Percentiles rank a stretch among this genome's conserved stretches.
phyloP scores from a whole-genome alignment of 2,329 filamentous ascomycete genomes.

The Leptographium galeiforme region DNA sequence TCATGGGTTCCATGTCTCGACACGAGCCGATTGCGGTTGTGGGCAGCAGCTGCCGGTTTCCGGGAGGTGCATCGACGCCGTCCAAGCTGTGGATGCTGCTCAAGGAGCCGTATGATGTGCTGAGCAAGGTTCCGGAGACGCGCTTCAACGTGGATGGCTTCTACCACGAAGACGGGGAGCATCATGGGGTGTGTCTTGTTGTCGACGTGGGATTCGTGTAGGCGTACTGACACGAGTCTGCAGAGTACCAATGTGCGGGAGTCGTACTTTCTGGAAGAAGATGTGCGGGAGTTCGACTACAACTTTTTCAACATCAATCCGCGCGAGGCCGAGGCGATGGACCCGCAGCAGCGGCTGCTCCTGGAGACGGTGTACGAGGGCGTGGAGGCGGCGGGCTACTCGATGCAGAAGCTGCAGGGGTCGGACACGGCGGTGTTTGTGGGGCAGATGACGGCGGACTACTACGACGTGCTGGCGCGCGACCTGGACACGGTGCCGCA shows the following conservation, averaged over 20 bases:
- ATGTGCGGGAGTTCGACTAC: constrained; percentile 36
- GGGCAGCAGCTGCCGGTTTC: constrained; percentile 15
- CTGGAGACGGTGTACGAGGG: constrained; percentile 52
- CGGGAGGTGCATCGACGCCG: constrained; percentile 15
- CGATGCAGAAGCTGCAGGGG: not conserved
- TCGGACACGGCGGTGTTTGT: constrained; percentile 12
- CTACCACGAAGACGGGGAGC: constrained; percentile 16
- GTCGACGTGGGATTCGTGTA: no score
- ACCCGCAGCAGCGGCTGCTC: constrained; percentile 51
- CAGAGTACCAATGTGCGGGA: not conserved
- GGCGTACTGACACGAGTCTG: no score
- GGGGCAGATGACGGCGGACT: constrained; percentile 16
- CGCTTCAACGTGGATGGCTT: constrained; percentile 19
- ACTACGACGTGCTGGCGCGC: constrained; percentile 9
- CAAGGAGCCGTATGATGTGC: constrained; percentile 14
- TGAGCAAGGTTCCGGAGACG: constrained; percentile 14
- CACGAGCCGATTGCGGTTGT: constrained; percentile 15
- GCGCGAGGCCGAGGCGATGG: constrained; percentile 50
- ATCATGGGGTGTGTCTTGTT: not conserved
- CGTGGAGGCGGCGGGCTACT: constrained; percentile 27
- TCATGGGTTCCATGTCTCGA: no score
- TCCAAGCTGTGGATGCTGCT: constrained; percentile 17
- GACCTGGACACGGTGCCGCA: constrained; percentile 13
- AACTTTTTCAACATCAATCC: constrained; percentile 59
- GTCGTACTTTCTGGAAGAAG: constrained; percentile 4